These are phyloP conservation scores for Ustilago crameri DNA, from an alignment of 1,284 basidiomycete species.

Conservation along the genomic window DNA sequence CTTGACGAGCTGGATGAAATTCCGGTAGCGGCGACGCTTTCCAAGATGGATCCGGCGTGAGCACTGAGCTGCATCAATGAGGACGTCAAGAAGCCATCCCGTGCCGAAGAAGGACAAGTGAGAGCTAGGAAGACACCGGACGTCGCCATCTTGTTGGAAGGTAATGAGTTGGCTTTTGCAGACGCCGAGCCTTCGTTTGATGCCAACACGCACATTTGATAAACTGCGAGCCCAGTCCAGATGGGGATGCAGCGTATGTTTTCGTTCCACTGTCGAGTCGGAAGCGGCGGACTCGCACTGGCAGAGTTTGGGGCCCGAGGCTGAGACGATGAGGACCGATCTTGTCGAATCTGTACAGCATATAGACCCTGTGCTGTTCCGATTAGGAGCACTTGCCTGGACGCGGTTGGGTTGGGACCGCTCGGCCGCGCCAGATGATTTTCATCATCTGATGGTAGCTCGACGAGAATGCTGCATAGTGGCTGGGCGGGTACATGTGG, in stretches of 20 bases:
- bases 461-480: conserved; percentile 46
- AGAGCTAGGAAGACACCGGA: conserved; percentile 52
- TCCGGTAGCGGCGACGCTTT: conserved; percentile 27
- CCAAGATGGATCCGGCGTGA: conserved; percentile 40
- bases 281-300: neutral
- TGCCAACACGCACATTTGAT: conserved; percentile 50
- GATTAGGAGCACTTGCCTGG: conserved; percentile 24
- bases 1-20: conserved; percentile 13
- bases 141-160: neutral
- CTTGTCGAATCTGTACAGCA: conserved; percentile 25
- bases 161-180: neutral
- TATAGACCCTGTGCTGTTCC: conserved; percentile 52
- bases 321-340: neutral
- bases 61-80: conserved; percentile 47
- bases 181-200: conserved; percentile 8
- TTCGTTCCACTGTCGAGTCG: conserved; percentile 38
- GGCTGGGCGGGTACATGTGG: conserved; percentile 53
- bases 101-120: conserved; percentile 30
- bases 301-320: neutral
- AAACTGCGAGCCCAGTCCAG: conserved; percentile 51
- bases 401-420: neutral
- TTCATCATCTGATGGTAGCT: conserved; percentile 17
- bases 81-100: conserved; percentile 16
- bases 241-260: conserved; percentile 45
- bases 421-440: neutral